Percentiles rank a stretch among this genome's conserved stretches.
phyloP scores from a whole-genome alignment of 257 asterid species.

The Solanum boliviense region DNA sequence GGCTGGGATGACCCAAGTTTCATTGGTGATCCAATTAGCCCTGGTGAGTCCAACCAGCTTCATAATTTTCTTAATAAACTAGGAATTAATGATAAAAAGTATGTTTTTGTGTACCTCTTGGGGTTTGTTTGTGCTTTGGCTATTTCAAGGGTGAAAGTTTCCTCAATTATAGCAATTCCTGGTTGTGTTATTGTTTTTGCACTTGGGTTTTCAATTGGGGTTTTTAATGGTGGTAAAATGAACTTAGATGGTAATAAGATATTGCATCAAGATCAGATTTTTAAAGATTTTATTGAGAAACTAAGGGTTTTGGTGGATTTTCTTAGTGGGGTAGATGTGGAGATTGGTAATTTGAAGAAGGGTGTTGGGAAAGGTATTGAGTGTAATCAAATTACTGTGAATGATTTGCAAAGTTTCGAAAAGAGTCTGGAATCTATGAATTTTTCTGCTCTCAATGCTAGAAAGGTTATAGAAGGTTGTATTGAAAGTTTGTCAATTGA shows the following conservation, averaged over 20 bases:
- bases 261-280: slow-evolving; percentile 27
- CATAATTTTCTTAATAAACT: slow-evolving; percentile 34
- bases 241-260: slow-evolving; percentile 27
- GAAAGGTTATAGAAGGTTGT: slow-evolving; percentile 36
- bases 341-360: slow-evolving; percentile 35
- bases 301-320: slow-evolving; percentile 22
- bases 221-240: slow-evolving; percentile 53
- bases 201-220: slow-evolving; percentile 62
- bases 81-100: slow-evolving; percentile 64
- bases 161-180: slow-evolving; percentile 63
- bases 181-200: slow-evolving; percentile 75
- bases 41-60: slow-evolving; percentile 53
- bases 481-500: slow-evolving; percentile 21
- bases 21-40: slow-evolving; percentile 20
- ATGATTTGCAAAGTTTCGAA: slow-evolving; percentile 45
- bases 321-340: slow-evolving; percentile 21
- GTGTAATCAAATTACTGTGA: slow-evolving; percentile 28
- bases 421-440: slow-evolving; percentile 34
- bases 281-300: slow-evolving; percentile 29
- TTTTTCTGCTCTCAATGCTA: slow-evolving; percentile 15
- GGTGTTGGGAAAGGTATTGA: slow-evolving; percentile 34
- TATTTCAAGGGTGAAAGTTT: slow-evolving; percentile 60
- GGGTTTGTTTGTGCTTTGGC: slow-evolving; percentile 87
- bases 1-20: slow-evolving; percentile 70
- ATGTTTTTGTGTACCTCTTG: slow-evolving; percentile 53